phyloP scores from a whole-genome alignment of 202 grass and related monocot species.

The Brachypodium distachyon region DNA sequence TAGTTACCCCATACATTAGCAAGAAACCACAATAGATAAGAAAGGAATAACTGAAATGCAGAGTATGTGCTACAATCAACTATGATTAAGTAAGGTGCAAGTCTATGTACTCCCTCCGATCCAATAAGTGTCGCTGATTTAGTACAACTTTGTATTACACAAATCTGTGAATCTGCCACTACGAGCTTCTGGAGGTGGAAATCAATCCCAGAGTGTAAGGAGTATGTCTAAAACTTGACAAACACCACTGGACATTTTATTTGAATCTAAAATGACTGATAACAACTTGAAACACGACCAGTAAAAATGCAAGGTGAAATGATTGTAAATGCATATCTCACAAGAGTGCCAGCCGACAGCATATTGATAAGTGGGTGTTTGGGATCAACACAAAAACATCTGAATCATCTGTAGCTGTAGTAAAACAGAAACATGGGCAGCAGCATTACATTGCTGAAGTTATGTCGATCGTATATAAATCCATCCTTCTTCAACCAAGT shows the following conservation, averaged over 20 bases:
- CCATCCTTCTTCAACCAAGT: slow-evolving; percentile 74
- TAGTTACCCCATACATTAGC: neutral
- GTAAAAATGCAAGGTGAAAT: neutral
- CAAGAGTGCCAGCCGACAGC: neutral
- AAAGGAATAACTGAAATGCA: neutral
- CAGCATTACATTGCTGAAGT: slow-evolving; percentile 72
- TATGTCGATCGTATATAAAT: slow-evolving; percentile 65
- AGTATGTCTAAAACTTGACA: neutral
- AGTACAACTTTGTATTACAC: too few relatives aligned
- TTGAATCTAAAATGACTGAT: neutral
- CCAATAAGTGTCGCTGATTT: too few relatives aligned
- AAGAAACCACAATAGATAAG: neutral
- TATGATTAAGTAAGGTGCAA: neutral
- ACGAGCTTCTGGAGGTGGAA: neutral
- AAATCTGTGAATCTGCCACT: neutral
- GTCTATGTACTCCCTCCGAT: too few relatives aligned
- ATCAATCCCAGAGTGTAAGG: neutral
- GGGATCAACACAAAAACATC: neutral
- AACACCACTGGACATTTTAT: neutral
- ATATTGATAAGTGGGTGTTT: neutral
- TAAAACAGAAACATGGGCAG: neutral
- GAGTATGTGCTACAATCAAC: neutral
- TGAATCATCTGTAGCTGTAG: neutral
- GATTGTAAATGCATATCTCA: neutral
- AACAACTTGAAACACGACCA: neutral